Conservation (phyloP, 2,329 filamentous ascomycete genomes). For the Colletotrichum caudatum region DNA sequence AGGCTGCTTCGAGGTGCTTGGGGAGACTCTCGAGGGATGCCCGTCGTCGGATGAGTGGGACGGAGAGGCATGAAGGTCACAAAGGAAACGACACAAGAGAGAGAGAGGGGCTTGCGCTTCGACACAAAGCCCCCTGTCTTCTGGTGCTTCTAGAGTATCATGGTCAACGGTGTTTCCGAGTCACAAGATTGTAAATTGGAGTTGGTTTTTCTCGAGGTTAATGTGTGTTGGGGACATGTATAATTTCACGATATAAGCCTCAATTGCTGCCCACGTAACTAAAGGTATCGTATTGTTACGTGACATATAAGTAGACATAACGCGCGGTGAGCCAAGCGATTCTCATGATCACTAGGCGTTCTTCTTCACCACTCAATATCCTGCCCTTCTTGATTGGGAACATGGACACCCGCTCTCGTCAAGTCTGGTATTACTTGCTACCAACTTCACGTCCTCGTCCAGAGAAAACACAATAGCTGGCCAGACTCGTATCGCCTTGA, state of each 20-base stretch:
- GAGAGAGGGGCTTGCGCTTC: neutral
- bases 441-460: neutral
- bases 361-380: too few relatives aligned
- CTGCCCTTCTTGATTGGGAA: neutral
- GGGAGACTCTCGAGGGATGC: neutral
- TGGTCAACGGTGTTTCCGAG: too few relatives aligned
- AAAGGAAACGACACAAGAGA: neutral
- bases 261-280: too few relatives aligned
- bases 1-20: neutral
- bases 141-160: too few relatives aligned
- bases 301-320: neutral
- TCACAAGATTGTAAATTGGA: fast-evolving
- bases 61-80: neutral
- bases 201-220: fast-evolving
- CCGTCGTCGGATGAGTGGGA: neutral
- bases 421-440: neutral
- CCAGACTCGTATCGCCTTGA: neutral
- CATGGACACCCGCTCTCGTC: neutral
- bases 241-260: too few relatives aligned
- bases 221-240: fast-evolving
- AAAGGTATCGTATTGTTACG: too few relatives aligned
- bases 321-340: too few relatives aligned
- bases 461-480: neutral
- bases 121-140: neutral
- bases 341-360: neutral